A percentile compares a stretch with the other conserved stretches of the same genome.
Conservation (phyloP, 345 rosid species). For the Eucalyptus tenuipes region DNA sequence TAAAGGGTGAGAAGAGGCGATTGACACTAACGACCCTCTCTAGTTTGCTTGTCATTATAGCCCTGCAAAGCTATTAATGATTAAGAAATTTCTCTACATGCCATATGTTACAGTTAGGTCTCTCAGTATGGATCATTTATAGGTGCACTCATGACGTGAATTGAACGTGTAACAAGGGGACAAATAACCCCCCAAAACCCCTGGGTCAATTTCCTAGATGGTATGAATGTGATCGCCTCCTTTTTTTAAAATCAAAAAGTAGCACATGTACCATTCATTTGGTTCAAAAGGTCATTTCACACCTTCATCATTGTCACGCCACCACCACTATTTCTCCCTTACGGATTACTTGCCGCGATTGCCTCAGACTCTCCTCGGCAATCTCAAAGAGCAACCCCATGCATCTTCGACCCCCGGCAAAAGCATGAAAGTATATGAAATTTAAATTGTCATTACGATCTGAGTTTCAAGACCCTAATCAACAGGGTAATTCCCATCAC, state of each 20-base stretch:
- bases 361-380: not conserved
- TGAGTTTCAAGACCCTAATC: not conserved
- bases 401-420: not conserved
- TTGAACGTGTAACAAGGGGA: not conserved
- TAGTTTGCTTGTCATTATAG: not conserved
- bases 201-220: not conserved
- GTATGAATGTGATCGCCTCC: not conserved
- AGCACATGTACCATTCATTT: not conserved
- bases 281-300: not conserved
- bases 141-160: fast-evolving
- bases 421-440: not conserved
- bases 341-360: not conserved
- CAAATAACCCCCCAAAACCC: not conserved
- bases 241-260: not conserved
- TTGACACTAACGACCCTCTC: not conserved
- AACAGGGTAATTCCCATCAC: not conserved
- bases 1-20: not conserved
- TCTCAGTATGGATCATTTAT: not conserved
- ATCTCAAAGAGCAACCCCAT: not conserved
- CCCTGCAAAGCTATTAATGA: not conserved
- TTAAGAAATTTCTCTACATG: too few species aligned
- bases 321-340: not conserved
- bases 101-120: not conserved
- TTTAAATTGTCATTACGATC: not conserved
- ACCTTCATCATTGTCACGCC: not conserved